Base-by-base conservation (phyloP, 768 basidiomycete genomes). In the Termitomyces sp. region DNA sequence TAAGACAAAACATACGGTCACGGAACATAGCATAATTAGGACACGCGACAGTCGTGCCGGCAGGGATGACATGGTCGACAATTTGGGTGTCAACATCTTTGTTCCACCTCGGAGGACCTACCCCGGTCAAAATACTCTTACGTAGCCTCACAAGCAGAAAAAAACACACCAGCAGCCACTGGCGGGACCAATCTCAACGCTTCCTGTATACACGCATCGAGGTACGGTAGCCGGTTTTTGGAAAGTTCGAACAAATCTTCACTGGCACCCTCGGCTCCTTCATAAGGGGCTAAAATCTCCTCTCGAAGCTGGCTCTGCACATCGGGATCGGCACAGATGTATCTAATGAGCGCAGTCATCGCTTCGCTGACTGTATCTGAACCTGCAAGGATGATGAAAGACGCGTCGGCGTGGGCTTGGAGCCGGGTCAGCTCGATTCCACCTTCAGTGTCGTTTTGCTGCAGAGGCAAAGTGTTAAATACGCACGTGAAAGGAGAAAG, bases 141-240 rank as follows among this genome's bases (percentile, higher is more conserved):
- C 20, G 3, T 1, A 22, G 24, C 24, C 16, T 8, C 24, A 6
- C 13, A 26, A 30, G 18, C 45, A 28, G 46, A 22, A 22, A 26
- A 14, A 24, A n/a, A 28, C 36, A 3, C 40, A 66, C 66, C 66
- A 22, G 60, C 61, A 41, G 66, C 53, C 11, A 62, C 63, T 16
- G 67, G 66, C 18, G 67, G 66, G 7, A 62, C 58, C 18, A 67
- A 41, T 11, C 67, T 57, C 14, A 68, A 58, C n/a, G 63, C 56
- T 52, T 68, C 67, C 53, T 68, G 66, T 11, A 67, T 51, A 40
- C 67, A 67, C 10, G 50, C 50, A 26, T 52, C 36, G 36, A 68
- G 67, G 28, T 62, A 67, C 4, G 66, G 61, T 20, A 67, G 51
- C 35, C 49, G 32, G 20, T 22, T 33, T 26, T 63, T 58, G 1